Percentiles rank a stretch among this genome's conserved stretches.
phyloP scores from a whole-genome alignment of 208 protist genomes.

The Crithidia brevicula region DNA sequence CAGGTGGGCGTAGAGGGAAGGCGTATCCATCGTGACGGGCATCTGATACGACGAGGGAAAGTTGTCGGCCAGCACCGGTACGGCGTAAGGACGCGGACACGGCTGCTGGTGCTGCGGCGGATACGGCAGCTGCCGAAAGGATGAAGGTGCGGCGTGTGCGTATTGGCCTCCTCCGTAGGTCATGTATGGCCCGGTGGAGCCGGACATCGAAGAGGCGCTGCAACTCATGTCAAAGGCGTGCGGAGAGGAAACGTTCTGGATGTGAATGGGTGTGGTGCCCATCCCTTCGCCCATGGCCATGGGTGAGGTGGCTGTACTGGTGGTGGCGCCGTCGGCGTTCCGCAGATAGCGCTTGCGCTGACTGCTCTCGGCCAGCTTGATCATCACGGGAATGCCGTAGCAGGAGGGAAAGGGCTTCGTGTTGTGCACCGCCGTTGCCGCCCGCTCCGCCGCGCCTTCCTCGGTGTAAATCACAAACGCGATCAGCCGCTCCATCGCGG shows the following conservation, averaged over 20 bases:
- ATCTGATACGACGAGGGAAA: neutral
- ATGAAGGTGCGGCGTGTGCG: neutral
- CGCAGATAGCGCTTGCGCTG: slow-evolving; percentile 24
- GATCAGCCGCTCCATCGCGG: slow-evolving; percentile 66
- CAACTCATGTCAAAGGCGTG: neutral
- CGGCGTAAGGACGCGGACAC: neutral
- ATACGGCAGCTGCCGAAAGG: neutral
- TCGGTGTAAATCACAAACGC: slow-evolving; percentile 74
- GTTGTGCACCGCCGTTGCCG: slow-evolving; percentile 60
- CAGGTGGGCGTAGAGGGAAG: neutral
- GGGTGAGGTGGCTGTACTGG: neutral
- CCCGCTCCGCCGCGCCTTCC: slow-evolving; percentile 62
- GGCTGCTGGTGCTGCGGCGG: neutral
- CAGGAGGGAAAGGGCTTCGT: slow-evolving; percentile 51
- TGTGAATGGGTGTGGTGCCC: neutral
- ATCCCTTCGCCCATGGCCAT: neutral
- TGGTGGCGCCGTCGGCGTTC: slow-evolving; percentile 10
- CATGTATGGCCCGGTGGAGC: neutral
- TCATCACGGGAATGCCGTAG: slow-evolving; percentile 63
- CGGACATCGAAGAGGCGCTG: neutral
- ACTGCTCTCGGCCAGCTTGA: slow-evolving; percentile 62
- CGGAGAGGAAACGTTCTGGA: neutral
- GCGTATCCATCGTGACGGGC: neutral
- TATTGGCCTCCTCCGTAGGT: neutral
- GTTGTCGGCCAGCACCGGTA: neutral